phyloP scores from a whole-genome alignment of 1,284 basidiomycete species.

The Bondarzewia mesenterica region DNA sequence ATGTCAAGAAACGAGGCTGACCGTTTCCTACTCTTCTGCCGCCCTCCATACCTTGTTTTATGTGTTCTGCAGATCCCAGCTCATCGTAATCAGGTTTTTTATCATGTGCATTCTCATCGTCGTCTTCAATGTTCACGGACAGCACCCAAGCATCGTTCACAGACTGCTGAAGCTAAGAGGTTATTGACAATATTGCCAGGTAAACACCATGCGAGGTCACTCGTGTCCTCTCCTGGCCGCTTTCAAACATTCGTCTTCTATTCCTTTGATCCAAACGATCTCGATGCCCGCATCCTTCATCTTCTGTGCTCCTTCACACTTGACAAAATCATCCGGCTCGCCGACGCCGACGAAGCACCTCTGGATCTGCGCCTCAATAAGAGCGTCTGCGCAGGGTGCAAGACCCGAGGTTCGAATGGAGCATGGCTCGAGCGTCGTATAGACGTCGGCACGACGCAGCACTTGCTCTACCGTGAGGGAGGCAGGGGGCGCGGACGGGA shows the following conservation, averaged over 20 bases:
- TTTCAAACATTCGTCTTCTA: conserved; percentile 70
- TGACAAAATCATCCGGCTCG: conserved; percentile 94
- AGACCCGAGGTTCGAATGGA: conserved; percentile 86
- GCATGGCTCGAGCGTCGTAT: conserved; percentile 97
- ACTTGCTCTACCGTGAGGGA: conserved; percentile 32
- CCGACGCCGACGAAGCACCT: conserved; percentile 86
- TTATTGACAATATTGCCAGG: too few relatives aligned
- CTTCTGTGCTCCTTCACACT: conserved; percentile 81
- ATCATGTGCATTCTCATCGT: too few relatives aligned
- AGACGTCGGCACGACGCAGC: conserved; percentile 62
- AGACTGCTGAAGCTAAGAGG: too few relatives aligned
- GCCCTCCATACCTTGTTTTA: too few relatives aligned
- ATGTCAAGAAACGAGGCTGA: not conserved
- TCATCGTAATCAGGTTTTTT: too few relatives aligned
- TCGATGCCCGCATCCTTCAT: conserved; percentile 71
- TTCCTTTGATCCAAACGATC: conserved; percentile 65
- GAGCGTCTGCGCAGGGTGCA: conserved; percentile 79
- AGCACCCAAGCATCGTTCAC: too few relatives aligned
- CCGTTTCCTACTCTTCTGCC: too few relatives aligned
- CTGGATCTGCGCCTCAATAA: conserved; percentile 65
- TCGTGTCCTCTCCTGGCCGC: conserved; percentile 58
- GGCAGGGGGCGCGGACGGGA: conserved; percentile 26
- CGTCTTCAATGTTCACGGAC: too few relatives aligned
- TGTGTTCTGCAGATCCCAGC: too few relatives aligned
- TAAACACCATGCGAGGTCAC: too few relatives aligned